These are phyloP conservation scores for Cardamine chenopodiifolia DNA, from an alignment of 345 rosid species.

Conservation along the genomic window DNA sequence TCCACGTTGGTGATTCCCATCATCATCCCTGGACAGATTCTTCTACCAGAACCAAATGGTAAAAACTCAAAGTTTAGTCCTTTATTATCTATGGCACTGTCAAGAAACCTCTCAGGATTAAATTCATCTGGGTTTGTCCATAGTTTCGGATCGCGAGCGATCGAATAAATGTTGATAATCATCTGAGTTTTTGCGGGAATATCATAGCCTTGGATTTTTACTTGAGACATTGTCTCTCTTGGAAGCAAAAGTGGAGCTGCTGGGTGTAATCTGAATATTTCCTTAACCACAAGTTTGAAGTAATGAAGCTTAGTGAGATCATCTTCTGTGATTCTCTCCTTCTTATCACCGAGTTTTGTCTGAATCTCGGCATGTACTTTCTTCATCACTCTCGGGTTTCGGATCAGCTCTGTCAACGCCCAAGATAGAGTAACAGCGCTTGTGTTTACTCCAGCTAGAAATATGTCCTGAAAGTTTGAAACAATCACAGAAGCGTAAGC, in stretches of 20 bases:
- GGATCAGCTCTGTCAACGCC: slow-evolving; percentile 24
- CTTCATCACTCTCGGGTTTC: slow-evolving; percentile 36
- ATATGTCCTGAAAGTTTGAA: slow-evolving; percentile 8
- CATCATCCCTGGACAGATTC: slow-evolving; percentile 33
- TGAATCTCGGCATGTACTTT: slow-evolving; percentile 26
- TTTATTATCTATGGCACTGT: slow-evolving; percentile 4
- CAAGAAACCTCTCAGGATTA: slow-evolving; percentile 28
- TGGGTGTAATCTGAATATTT: slow-evolving; percentile 32
- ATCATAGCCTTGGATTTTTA: slow-evolving; percentile 28
- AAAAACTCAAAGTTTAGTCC: slow-evolving; percentile 34
- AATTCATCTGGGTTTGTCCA: slow-evolving; percentile 27
- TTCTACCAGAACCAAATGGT: slow-evolving; percentile 34
- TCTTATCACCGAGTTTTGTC: background rate
- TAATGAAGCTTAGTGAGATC: slow-evolving; percentile 24
- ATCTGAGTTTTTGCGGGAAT: slow-evolving; percentile 16
- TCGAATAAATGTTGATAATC: background rate
- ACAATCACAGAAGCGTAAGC: background rate
- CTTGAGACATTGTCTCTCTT: slow-evolving; percentile 20
- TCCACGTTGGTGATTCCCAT: slow-evolving; percentile 9
- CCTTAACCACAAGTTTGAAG: slow-evolving; percentile 28
- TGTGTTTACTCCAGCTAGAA: slow-evolving; percentile 19
- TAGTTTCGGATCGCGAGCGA: background rate
- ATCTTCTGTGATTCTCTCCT: slow-evolving; percentile 16
- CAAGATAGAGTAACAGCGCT: slow-evolving; percentile 1
- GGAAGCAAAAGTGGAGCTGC: slow-evolving; percentile 27